phyloP scores from a whole-genome alignment of 768 basidiomycete species.

The Boletales sp. region DNA sequence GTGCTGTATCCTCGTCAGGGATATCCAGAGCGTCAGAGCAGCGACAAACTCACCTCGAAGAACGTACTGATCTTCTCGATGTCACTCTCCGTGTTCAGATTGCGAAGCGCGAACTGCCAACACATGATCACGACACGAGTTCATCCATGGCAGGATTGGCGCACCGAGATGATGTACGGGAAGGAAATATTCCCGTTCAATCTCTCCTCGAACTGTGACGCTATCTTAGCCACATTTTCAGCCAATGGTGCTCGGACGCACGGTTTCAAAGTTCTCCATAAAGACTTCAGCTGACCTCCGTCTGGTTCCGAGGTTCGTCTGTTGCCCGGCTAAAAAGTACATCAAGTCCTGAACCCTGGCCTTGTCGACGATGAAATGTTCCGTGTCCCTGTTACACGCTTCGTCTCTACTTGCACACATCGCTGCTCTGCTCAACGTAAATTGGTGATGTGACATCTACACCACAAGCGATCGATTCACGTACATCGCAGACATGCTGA shows the following conservation, averaged over 20 bases:
- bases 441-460: background rate
- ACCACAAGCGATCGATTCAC: constrained; percentile 15
- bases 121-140: constrained; percentile 6
- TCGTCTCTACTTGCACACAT: constrained; percentile 59
- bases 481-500: constrained; percentile 63
- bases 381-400: constrained; percentile 57
- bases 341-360: constrained; percentile 59
- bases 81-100: constrained; percentile 68
- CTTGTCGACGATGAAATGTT: constrained; percentile 53
- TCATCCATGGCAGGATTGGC: constrained; percentile 9
- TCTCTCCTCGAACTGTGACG: constrained; percentile 54
- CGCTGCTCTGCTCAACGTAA: constrained; percentile 44
- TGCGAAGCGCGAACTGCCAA: constrained; percentile 35
- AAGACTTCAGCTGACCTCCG: constrained; percentile 58
- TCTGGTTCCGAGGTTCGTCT: constrained; percentile 52
- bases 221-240: background rate
- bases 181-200: constrained; percentile 70
- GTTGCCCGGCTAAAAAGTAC: constrained; percentile 60
- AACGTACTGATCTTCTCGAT: constrained; percentile 58
- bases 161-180: constrained; percentile 49
- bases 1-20: constrained; percentile 34
- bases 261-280: constrained; percentile 63
- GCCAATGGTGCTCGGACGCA: constrained; percentile 30
- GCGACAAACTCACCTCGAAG: constrained; percentile 57
- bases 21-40: background rate